Conservation (phyloP, 805 yeast species). For the Pichia exigua region DNA sequence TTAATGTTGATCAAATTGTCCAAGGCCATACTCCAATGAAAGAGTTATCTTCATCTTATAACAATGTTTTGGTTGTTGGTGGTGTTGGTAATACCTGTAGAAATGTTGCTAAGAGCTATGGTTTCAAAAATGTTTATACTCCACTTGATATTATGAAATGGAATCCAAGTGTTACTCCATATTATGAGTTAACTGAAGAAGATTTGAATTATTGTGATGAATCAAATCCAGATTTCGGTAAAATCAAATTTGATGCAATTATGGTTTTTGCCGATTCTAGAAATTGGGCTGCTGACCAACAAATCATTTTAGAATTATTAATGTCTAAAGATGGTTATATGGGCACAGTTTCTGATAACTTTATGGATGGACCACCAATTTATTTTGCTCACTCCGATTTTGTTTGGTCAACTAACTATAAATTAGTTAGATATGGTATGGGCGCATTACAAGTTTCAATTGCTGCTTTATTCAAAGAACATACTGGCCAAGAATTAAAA, state of each 20-base stretch:
- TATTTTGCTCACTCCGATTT: constrained; percentile 90
- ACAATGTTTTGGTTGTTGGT: constrained; percentile 79
- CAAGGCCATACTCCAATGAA: constrained; percentile 95
- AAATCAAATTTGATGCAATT: constrained; percentile 67
- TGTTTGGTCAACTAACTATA: constrained; percentile 88
- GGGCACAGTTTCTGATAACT: constrained; percentile 71
- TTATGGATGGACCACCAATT: constrained; percentile 71
- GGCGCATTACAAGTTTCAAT: constrained; percentile 88
- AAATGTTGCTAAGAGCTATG: constrained; percentile 74
- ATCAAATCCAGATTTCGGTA: constrained; percentile 51
- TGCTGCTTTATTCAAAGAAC: constrained; percentile 77
- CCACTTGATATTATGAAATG: constrained; percentile 79
- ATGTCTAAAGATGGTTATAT: constrained; percentile 70
- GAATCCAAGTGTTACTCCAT: constrained; percentile 83
- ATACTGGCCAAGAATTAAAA: constrained; percentile 72
- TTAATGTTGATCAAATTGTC: constrained; percentile 72
- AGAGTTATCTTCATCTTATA: constrained; percentile 58
- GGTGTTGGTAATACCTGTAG: constrained; percentile 83
- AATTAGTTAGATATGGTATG: constrained; percentile 82
- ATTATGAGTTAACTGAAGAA: constrained; percentile 69
- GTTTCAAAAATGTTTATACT: constrained; percentile 73
- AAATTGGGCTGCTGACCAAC: constrained; percentile 92
- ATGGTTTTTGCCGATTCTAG: constrained; percentile 87
- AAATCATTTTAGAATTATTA: constrained; percentile 74
- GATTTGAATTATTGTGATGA: constrained; percentile 47